Evolutionary conservation across 208 protist genomes (phyloP), one percentile per base, ranked within the genome.

Genomic region (Vickermania spadyakhi): DNA sequence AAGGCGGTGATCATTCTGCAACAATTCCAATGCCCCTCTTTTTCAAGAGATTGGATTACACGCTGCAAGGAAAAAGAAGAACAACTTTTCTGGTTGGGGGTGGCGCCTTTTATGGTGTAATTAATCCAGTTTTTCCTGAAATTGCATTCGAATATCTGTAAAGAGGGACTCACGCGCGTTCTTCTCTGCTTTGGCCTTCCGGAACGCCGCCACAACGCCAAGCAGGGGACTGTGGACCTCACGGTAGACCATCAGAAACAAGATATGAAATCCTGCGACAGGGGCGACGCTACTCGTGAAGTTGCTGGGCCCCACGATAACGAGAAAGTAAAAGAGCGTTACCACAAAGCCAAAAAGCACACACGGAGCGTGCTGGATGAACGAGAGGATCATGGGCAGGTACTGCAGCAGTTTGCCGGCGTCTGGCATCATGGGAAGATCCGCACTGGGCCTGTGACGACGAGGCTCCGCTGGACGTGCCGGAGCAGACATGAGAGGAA

Each of bases 111-210:
- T n/a, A n/a, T 21, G 58, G 14, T 18, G 18, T 3, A 22, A 1
- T 66, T 60, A 92, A 54, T 92, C 85, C 0, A 89, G 64, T 30
- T 58, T 77, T 49, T 74, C 70, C 14, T 67, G 64, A 63, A 75
- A 92, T 57, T 77, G 73, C 74, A 92, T 74, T 22, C 73, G 67
- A 41, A 92, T 83, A 60, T 92, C 85, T 2, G 60, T 65, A n/a
- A 66, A 68, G 58, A 92, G 83, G 26, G 68, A 66, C 7, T 62
- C 50, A 41, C 62, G 63, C 55, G 61, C 58, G n/a, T 52, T 63
- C 53, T 69, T 60, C 42, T 71, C 63, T 27, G 45, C 29, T 26
- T 56, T 50, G 5, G 66, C 66, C 3, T 41, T 59, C 2, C 22
- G 31, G 3, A 69, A 60, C 13, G 54, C 28, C n/a, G 11, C 50